A percentile compares a stretch with the other conserved stretches of the same genome.
phyloP scores from a whole-genome alignment of 805 yeast genomes.

The Pichia membranifaciens region DNA sequence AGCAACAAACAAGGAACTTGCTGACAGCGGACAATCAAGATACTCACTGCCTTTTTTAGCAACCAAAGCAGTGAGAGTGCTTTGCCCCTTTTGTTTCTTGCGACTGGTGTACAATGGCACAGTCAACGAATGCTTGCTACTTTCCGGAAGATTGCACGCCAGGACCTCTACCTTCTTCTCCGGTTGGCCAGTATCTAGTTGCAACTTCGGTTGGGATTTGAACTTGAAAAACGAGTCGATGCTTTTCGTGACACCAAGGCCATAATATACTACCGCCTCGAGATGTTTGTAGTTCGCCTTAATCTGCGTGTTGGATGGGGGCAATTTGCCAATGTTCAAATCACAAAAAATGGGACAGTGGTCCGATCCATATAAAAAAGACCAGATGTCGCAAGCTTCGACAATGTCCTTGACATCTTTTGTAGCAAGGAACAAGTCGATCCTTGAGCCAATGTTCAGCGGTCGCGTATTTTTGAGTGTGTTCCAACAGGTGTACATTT shows the following conservation, averaged over 20 bases:
- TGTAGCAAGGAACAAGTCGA: constrained; percentile 67
- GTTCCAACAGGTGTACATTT: constrained; percentile 91
- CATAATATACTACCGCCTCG: constrained; percentile 49
- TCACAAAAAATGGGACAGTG: constrained; percentile 90
- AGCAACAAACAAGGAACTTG: constrained; percentile 13
- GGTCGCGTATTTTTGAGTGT: constrained; percentile 71
- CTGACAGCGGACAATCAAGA: neutral
- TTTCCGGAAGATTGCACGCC: too few relatives aligned
- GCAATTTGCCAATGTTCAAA: constrained; percentile 28
- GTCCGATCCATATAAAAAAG: constrained; percentile 76
- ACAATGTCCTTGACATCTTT: constrained; percentile 37
- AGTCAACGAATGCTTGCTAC: constrained; percentile 5
- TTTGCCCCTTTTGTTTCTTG: constrained; percentile 16
- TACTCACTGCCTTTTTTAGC: neutral
- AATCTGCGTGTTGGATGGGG: neutral
- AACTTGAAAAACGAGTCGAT: constrained; percentile 29
- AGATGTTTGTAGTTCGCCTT: constrained; percentile 31
- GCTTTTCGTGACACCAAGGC: constrained; percentile 27
- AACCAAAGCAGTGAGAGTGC: constrained; percentile 6
- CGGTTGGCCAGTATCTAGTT: neutral
- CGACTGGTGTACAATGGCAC: constrained; percentile 17
- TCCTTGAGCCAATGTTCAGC: constrained; percentile 79
- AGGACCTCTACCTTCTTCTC: neutral
- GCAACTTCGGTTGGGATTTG: constrained; percentile 1
- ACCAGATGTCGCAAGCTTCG: constrained; percentile 43